Conservation (phyloP, 179 eudicot species). For the Beta corolliflora region DNA sequence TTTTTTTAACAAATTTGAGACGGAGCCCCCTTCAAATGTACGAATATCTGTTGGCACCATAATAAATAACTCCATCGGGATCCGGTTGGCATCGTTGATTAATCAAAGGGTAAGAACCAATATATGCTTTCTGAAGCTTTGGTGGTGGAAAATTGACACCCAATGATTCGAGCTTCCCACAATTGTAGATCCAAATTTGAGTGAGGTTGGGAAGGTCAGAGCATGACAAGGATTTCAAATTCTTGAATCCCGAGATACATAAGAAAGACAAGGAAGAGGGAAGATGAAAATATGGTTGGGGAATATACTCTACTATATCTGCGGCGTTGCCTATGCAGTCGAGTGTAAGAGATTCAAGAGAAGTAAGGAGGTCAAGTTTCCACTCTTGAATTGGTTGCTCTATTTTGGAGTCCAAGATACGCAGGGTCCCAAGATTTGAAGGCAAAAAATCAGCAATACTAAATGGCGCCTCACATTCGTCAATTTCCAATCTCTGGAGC, state of each 20-base stretch:
- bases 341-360: too few species aligned
- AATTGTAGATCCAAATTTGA: background rate
- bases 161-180: background rate
- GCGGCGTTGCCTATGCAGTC: background rate
- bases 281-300: background rate
- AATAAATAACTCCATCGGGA: too few species aligned
- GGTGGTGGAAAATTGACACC: too few species aligned
- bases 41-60: too few species aligned
- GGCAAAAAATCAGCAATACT: background rate
- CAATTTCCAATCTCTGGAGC: background rate
- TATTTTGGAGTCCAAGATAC: background rate
- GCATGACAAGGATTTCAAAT: background rate
- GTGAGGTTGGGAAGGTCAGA: background rate
- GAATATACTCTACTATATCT: background rate
- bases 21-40: too few species aligned
- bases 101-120: too few species aligned
- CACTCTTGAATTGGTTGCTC: background rate
- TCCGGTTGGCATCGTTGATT: too few species aligned
- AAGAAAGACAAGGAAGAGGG: background rate
- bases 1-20: too few species aligned
- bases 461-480: background rate
- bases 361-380: too few species aligned
- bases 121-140: too few species aligned
- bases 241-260: background rate
- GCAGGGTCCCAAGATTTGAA: background rate